phyloP scores from a whole-genome alignment of 2,329 filamentous ascomycete genomes.

The Capronia americana region DNA sequence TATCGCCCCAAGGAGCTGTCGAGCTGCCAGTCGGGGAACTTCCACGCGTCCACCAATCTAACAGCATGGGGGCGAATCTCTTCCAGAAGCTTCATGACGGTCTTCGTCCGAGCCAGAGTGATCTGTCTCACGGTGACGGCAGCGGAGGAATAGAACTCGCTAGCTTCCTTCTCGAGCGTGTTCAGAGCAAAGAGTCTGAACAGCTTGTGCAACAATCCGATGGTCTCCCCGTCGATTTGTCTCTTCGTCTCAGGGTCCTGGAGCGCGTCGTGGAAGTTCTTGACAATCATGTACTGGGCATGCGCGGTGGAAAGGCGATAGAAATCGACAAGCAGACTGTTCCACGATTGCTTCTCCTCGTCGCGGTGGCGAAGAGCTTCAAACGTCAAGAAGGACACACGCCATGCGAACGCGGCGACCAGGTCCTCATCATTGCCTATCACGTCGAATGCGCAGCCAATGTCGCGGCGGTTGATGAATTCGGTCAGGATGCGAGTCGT shows the following conservation, averaged over 20 bases:
- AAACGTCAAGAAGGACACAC: conserved; percentile 75
- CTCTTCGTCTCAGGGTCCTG: conserved; percentile 60
- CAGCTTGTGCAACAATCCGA: conserved; percentile 66
- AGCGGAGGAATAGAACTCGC: conserved; percentile 73
- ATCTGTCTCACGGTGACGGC: conserved; percentile 77
- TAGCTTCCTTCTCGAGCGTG: conserved; percentile 71
- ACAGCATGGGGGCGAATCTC: conserved; percentile 77
- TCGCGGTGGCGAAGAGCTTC: conserved; percentile 77
- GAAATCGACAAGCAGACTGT: conserved; percentile 77
- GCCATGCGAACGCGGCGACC: conserved; percentile 77
- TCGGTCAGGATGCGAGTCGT: conserved; percentile 69
- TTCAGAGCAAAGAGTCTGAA: conserved; percentile 70
- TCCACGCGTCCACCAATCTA: conserved; percentile 74
- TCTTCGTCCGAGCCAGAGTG: conserved; percentile 68
- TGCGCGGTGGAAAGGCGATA: conserved; percentile 77
- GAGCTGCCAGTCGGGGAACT: conserved; percentile 78
- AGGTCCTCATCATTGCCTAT: conserved; percentile 73
- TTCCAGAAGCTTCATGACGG: conserved; percentile 72
- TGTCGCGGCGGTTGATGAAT: conserved; percentile 70
- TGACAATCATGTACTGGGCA: conserved; percentile 78
- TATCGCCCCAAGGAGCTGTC: conserved; percentile 72
- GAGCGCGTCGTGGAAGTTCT: conserved; percentile 77
- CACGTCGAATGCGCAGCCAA: conserved; percentile 76
- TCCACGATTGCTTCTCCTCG: conserved; percentile 77
- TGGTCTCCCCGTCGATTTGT: conserved; percentile 64